These are phyloP conservation scores for Xylaria nigripes DNA, from an alignment of 495 filamentous ascomycete genomes.

Conservation along the genomic window DNA sequence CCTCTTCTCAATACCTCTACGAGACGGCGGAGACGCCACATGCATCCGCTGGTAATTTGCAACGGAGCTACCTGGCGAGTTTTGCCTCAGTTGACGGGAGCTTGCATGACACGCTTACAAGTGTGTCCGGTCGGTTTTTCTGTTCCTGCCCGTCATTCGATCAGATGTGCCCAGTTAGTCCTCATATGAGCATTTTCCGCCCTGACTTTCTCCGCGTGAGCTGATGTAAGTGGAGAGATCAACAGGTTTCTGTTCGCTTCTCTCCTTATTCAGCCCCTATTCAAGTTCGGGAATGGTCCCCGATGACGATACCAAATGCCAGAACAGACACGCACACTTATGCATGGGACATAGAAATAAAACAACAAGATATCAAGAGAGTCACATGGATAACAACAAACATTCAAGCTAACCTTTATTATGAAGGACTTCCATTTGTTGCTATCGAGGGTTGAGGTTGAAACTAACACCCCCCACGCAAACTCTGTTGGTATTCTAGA, in stretches of 20 bases:
- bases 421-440: no score
- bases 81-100: constrained; percentile 22
- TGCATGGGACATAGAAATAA: background rate
- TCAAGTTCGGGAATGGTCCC: background rate
- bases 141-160: constrained; percentile 20
- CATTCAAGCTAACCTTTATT: background rate
- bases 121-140: constrained; percentile 20
- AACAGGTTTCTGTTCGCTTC: background rate
- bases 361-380: background rate
- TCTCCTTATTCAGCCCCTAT: background rate
- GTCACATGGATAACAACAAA: background rate
- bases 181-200: constrained; percentile 8
- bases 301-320: background rate
- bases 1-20: constrained; percentile 26
- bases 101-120: constrained; percentile 25
- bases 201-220: background rate
- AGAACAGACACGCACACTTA: background rate
- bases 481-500: background rate
- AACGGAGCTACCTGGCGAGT: constrained; percentile 24
- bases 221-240: background rate
- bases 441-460: background rate
- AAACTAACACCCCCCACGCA: background rate
- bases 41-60: constrained; percentile 26
- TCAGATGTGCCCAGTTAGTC: constrained; percentile 13
- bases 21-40: constrained; percentile 31